A percentile compares a stretch with the other conserved stretches of the same genome.
These are phyloP conservation scores for Fusarium foetens DNA, from an alignment of 2,329 filamentous ascomycete species.

Conservation along the genomic window DNA sequence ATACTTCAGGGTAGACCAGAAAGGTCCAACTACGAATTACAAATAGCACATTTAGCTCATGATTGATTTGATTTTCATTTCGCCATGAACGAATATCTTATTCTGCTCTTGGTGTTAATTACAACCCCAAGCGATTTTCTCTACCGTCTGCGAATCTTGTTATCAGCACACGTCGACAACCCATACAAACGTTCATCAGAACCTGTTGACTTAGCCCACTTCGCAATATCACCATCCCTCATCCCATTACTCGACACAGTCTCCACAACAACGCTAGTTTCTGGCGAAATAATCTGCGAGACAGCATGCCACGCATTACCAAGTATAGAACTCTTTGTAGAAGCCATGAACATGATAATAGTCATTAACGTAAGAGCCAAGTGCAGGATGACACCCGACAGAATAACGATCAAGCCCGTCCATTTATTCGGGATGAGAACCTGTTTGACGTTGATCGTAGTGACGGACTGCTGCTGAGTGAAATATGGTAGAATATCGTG, in stretches of 20 bases:
- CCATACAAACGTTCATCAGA: neutral
- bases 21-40: rapidly evolving
- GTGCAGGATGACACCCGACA: neutral
- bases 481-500: neutral
- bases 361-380: neutral
- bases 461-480: neutral
- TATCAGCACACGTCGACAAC: rapidly evolving
- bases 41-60: neutral
- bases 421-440: neutral
- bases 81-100: rapidly evolving
- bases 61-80: rapidly evolving
- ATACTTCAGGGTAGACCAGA: neutral
- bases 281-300: constrained; percentile 7
- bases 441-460: neutral
- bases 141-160: neutral
- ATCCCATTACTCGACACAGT: neutral
- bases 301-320: constrained; percentile 21
- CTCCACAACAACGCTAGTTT: constrained; percentile 5
- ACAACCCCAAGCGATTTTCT: rapidly evolving
- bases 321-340: neutral
- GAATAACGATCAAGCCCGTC: neutral
- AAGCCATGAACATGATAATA: neutral
- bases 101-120: neutral
- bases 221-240: constrained; percentile 7
- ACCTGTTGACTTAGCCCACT: neutral